These are phyloP conservation scores for Adansonia rubrostipa DNA, from an alignment of 441 rosid species.

Conservation along the genomic window DNA sequence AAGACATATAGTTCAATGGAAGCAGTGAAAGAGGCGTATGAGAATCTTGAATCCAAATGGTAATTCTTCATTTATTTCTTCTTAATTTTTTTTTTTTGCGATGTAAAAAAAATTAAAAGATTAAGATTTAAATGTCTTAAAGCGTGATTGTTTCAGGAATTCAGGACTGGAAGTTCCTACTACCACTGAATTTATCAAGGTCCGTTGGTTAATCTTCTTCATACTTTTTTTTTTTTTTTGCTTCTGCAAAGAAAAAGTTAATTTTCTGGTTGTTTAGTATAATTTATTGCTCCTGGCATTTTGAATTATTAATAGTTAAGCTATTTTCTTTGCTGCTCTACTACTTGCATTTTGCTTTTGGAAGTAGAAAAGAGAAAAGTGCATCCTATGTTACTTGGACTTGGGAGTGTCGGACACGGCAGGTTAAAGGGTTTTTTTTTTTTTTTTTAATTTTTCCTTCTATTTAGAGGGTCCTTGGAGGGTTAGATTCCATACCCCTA, in stretches of 20 bases:
- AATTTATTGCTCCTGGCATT: not conserved
- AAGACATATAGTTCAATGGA: constrained; percentile 57
- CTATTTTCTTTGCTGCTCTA: not conserved
- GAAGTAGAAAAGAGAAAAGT: not conserved
- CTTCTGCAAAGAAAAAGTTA: not conserved
- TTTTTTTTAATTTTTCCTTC: too few species aligned
- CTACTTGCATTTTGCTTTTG: not conserved
- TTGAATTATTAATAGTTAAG: not conserved
- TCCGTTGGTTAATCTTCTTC: constrained; percentile 31
- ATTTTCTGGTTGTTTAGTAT: not conserved
- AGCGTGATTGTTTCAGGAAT: constrained; percentile 54
- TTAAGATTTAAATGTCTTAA: not conserved
- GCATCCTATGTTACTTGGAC: too few species aligned
- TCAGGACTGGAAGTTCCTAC: constrained; percentile 47
- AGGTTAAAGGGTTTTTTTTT: too few species aligned
- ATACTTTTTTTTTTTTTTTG: not conserved
- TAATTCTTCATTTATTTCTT: constrained; percentile 28
- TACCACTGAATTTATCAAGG: constrained; percentile 66
- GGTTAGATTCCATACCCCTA: too few species aligned
- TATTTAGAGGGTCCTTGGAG: too few species aligned
- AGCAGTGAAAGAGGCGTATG: constrained; percentile 69
- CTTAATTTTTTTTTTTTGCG: not conserved
- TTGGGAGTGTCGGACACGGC: too few species aligned
- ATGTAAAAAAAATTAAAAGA: not conserved
- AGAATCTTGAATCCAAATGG: constrained; percentile 64